A percentile compares a stretch with the other conserved stretches of the same genome.
These are phyloP conservation scores for Hordeum pubiflorum DNA, from an alignment of 202 grass and related monocot species.

Conservation along the genomic window DNA sequence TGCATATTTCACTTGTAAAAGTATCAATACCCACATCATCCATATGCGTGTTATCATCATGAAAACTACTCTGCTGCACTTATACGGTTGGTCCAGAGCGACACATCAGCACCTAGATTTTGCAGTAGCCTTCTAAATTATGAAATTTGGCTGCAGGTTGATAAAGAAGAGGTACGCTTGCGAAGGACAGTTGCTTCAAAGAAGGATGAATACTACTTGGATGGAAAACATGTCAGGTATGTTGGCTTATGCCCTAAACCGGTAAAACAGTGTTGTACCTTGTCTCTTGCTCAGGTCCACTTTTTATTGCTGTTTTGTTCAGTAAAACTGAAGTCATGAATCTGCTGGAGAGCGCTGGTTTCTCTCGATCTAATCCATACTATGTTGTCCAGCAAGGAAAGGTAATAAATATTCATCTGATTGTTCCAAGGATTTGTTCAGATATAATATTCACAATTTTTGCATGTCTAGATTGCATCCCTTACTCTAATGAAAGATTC, in stretches of 20 bases:
- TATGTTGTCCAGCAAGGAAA: slow-evolving; percentile 98
- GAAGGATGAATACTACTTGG: slow-evolving; percentile 98
- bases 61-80: background rate
- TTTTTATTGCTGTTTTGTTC: slow-evolving; percentile 24
- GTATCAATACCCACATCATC: background rate
- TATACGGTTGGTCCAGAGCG: background rate
- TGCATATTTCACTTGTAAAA: slow-evolving; percentile 20
- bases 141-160: slow-evolving; percentile 51
- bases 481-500: slow-evolving; percentile 99
- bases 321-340: slow-evolving; percentile 99
- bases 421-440: slow-evolving; percentile 23
- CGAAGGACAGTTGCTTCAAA: slow-evolving; percentile 84
- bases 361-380: slow-evolving; percentile 98
- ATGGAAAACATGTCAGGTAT: slow-evolving; percentile 89
- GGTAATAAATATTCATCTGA: slow-evolving; percentile 40
- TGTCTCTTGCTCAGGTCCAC: slow-evolving; percentile 7
- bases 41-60: background rate
- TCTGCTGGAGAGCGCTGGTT: slow-evolving; percentile 96
- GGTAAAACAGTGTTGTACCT: background rate
- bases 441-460: slow-evolving; percentile 14
- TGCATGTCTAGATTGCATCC: slow-evolving; percentile 71
- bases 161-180: slow-evolving; percentile 92
- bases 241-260: slow-evolving; percentile 26
- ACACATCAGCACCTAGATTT: background rate
- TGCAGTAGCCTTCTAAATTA: background rate